Evolutionary conservation across 2,329 filamentous ascomycete species (phyloP).

Genomic region (Aureobasidium sp.): DNA sequence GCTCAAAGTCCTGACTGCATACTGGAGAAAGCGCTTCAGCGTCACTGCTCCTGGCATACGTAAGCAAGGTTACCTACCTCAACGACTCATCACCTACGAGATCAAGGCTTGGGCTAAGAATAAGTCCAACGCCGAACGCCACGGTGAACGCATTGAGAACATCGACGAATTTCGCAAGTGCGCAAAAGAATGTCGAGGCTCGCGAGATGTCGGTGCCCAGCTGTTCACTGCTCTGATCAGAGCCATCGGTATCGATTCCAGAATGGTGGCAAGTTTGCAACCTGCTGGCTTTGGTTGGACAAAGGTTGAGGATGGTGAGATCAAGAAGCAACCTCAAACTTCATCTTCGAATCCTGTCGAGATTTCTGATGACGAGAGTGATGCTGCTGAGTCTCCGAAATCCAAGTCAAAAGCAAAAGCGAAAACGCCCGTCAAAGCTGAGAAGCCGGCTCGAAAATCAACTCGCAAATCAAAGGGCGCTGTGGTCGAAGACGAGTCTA

Average conservation of each 20-base stretch:
- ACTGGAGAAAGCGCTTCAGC: conserved; percentile 80
- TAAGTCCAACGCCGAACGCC: conserved; percentile 51
- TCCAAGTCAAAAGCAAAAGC: conserved; percentile 12
- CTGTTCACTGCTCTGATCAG: conserved; percentile 80
- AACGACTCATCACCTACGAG: conserved; percentile 66
- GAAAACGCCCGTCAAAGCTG: conserved; percentile 14
- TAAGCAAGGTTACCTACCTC: conserved; percentile 82
- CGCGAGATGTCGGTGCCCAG: conserved; percentile 79
- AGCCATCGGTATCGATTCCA: conserved; percentile 70
- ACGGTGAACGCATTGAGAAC: conserved; percentile 67
- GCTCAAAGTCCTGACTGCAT: conserved; percentile 66
- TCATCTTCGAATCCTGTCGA: conserved; percentile 3
- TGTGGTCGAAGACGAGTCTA: conserved; percentile 40
- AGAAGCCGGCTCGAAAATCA: conserved; percentile 22
- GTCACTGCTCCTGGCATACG: conserved; percentile 70
- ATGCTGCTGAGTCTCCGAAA: not conserved
- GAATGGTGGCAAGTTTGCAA: conserved; percentile 78
- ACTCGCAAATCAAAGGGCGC: conserved; percentile 31
- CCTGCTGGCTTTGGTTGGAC: conserved; percentile 86
- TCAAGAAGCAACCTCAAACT: conserved; percentile 28
- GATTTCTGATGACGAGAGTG: conserved; percentile 17
- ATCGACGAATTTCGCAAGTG: conserved; percentile 59
- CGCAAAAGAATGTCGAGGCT: conserved; percentile 67
- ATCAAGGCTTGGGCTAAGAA: conserved; percentile 61
- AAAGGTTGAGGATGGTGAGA: conserved; percentile 68